These are phyloP conservation scores for Chimonanthus praecox DNA, from an alignment of 164 flowering plant species.

Conservation along the genomic window DNA sequence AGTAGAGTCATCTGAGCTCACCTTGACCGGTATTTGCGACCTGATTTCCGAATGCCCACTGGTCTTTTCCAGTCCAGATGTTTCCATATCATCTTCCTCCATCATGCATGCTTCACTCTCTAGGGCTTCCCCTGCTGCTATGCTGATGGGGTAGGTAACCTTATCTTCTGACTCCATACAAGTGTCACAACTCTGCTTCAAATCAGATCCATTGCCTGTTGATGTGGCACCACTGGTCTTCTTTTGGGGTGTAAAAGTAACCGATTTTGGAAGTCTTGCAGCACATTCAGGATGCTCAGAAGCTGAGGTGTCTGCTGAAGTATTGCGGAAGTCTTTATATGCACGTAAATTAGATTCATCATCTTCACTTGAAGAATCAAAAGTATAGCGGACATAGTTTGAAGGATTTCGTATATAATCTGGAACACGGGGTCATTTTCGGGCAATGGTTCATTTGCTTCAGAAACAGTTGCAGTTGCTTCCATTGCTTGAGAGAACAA, in stretches of 20 bases:
- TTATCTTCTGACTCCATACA: conserved; percentile 16
- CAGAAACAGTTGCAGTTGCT: conserved; percentile 8
- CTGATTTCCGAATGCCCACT: conserved; percentile 25
- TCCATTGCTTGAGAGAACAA: conserved; percentile 18
- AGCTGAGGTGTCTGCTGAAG: conserved; percentile 23
- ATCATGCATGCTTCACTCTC: conserved; percentile 53
- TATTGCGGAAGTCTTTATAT: conserved; percentile 47
- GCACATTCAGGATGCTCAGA: conserved; percentile 16
- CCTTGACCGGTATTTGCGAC: conserved; percentile 55
- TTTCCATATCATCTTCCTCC: conserved; percentile 71
- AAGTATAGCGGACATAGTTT: conserved; percentile 60
- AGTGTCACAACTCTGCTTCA: conserved; percentile 18
- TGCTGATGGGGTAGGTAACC: conserved; percentile 27
- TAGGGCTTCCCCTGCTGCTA: conserved; percentile 38
- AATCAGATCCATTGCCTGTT: conserved; percentile 11
- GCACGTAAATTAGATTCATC: conserved; percentile 59
- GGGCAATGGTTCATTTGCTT: conserved; percentile 12
- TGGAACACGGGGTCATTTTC: conserved; percentile 41
- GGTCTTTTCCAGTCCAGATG: conserved; percentile 8
- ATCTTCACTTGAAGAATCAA: conserved; percentile 45
- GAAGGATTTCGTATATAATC: conserved; percentile 77
- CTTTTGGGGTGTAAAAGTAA: conserved; percentile 60
- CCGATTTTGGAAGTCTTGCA: conserved; percentile 39
- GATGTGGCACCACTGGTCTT: conserved; percentile 25
- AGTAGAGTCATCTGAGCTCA: conserved; percentile 10